These are phyloP conservation scores for Rutidosis leptorrhynchoides DNA, from an alignment of 129 eudicot species.

Conservation along the genomic window DNA sequence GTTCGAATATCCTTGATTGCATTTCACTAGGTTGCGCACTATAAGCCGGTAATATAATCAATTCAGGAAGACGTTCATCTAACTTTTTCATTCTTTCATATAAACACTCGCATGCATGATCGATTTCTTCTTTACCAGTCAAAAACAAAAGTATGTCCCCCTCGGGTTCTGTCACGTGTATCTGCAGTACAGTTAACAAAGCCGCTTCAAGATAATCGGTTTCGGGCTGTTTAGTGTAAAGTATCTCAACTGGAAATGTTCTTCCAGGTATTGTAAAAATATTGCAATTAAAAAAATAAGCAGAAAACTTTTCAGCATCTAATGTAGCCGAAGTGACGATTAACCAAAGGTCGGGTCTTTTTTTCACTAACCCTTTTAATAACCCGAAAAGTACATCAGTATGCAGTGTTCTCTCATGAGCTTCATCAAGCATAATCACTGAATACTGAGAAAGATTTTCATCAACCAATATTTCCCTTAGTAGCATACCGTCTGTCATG, in stretches of 20 bases:
- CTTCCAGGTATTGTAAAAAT: constrained; percentile 95
- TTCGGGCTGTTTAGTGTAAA: constrained; percentile 86
- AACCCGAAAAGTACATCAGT: constrained; percentile 91
- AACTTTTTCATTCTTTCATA: constrained; percentile 83
- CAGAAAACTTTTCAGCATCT: constrained; percentile 89
- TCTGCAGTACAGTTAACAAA: constrained; percentile 81
- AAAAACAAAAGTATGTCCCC: constrained; percentile 86
- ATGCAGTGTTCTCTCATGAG: constrained; percentile 85
- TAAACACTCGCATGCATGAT: constrained; percentile 78
- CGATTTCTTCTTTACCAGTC: constrained; percentile 97
- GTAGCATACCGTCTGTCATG: constrained; percentile 96
- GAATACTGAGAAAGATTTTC: constrained; percentile 76
- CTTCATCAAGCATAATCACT: constrained; percentile 90
- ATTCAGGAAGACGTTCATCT: constrained; percentile 73
- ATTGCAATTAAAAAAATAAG: constrained; percentile 75
- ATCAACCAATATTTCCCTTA: constrained; percentile 63
- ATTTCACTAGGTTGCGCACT: constrained; percentile 93
- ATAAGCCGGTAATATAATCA: constrained; percentile 76
- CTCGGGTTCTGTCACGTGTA: constrained; percentile 90
- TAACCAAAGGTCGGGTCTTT: constrained; percentile 74
- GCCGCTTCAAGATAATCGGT: constrained; percentile 93
- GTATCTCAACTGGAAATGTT: constrained; percentile 82
- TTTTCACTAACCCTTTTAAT: constrained; percentile 55
- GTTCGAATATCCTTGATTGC: constrained; percentile 90
- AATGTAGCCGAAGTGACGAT: constrained; percentile 91